Evolutionary conservation across 2,329 filamentous ascomycete species (phyloP).

Genomic region (Colletotrichum cuscutae): DNA sequence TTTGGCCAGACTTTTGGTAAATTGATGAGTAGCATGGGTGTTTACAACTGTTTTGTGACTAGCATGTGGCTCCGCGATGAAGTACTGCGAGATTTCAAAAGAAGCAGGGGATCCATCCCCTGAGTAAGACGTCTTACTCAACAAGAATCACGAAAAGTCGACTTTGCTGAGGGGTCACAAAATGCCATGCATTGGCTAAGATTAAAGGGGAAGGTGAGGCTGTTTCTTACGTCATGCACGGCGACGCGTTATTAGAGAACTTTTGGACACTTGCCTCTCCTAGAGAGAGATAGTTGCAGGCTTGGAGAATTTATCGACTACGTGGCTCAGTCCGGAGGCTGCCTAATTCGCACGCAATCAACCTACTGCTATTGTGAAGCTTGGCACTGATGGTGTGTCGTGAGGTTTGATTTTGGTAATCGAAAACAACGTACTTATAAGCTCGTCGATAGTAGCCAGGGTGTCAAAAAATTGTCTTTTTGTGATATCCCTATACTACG

Average conservation of each 20-base stretch:
- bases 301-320: neutral
- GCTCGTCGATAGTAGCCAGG: neutral
- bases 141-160: neutral
- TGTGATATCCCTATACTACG: neutral
- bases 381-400: constrained; percentile 8
- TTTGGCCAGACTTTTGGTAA: too few relatives aligned
- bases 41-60: too few relatives aligned
- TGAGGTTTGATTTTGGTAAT: too few relatives aligned
- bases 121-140: constrained; percentile 4
- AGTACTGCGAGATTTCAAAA: too few relatives aligned
- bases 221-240: constrained; percentile 13
- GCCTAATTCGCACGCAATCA: constrained; percentile 13
- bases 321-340: neutral
- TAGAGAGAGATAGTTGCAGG: neutral
- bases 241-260: neutral
- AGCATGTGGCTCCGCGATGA: too few relatives aligned
- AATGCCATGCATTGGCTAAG: constrained; percentile 27
- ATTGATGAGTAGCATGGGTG: too few relatives aligned
- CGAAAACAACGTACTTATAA: neutral
- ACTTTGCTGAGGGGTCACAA: neutral
- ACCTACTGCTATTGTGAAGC: neutral
- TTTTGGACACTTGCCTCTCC: neutral
- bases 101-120: neutral
- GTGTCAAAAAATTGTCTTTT: too few relatives aligned
- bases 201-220: constrained; percentile 20